Conservation (phyloP, 257 asterid species). For the Fraxinus pennsylvanica region DNA sequence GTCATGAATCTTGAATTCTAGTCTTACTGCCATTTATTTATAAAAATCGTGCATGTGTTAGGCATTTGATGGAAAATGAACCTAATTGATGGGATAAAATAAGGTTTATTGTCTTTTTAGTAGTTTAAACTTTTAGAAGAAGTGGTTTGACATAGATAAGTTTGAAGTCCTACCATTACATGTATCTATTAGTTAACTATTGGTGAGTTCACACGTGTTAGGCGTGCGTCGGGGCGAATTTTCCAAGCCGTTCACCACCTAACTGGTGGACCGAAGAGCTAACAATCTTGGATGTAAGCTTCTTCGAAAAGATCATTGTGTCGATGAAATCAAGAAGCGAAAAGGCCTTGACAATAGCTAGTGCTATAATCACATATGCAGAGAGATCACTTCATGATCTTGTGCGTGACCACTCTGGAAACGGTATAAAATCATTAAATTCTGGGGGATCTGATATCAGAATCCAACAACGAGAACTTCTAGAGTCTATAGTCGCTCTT, state of each 20-base stretch:
- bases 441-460: constrained; percentile 42
- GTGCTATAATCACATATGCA: constrained; percentile 81
- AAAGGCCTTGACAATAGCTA: constrained; percentile 68
- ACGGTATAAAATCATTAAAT: constrained; percentile 36
- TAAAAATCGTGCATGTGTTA: not conserved
- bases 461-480: constrained; percentile 57
- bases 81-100: constrained; percentile 20
- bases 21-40: not conserved
- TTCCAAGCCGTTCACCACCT: constrained; percentile 93
- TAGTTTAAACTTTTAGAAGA: not conserved
- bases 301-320: constrained; percentile 60
- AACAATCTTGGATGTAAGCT: constrained; percentile 56
- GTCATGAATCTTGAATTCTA: constrained; percentile 14
- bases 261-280: constrained; percentile 99
- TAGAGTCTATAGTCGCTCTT: constrained; percentile 66
- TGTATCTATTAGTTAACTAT: not conserved
- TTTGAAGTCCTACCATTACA: not conserved
- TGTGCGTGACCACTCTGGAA: constrained; percentile 77
- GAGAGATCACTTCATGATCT: constrained; percentile 76
- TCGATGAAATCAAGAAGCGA: constrained; percentile 75
- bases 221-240: constrained; percentile 74
- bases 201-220: not conserved
- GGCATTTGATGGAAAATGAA: too few species aligned
- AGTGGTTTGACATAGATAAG: not conserved
- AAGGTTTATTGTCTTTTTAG: too few species aligned